A percentile compares a stretch with the other conserved stretches of the same genome.
Conservation (phyloP, 2,329 filamentous ascomycete species). For the Aphanocladium album region DNA sequence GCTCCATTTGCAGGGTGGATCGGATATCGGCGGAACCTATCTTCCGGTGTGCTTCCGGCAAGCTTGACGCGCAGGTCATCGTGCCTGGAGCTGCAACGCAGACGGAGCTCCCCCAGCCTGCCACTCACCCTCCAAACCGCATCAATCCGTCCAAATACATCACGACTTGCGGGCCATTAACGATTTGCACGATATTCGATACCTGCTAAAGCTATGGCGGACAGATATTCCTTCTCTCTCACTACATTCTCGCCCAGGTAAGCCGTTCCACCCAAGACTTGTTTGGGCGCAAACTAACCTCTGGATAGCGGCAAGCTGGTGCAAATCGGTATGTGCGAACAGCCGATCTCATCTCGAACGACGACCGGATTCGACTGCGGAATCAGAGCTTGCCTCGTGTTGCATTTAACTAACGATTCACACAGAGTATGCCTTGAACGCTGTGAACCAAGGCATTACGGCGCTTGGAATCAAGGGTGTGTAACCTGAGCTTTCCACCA, state of each 20-base stretch:
- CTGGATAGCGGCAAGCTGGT: constrained; percentile 85
- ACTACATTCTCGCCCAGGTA: constrained; percentile 99
- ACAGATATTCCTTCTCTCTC: constrained; percentile 98
- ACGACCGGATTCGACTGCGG: too few relatives aligned
- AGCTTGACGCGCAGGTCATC: constrained; percentile 17
- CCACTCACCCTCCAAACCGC: constrained; percentile 15
- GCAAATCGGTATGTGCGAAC: constrained; percentile 66
- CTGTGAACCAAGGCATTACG: constrained; percentile 98
- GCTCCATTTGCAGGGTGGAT: constrained; percentile 5
- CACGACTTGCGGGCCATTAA: background rate
- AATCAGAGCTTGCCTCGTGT: constrained; percentile 10
- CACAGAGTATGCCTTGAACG: constrained; percentile 96
- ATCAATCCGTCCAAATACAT: constrained; percentile 12
- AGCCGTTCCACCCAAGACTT: constrained; percentile 30
- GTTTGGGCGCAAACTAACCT: constrained; percentile 38
- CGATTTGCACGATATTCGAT: background rate
- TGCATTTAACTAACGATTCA: constrained; percentile 18
- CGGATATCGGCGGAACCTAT: constrained; percentile 9
- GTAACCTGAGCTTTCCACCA: constrained; percentile 15
- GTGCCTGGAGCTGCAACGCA: constrained; percentile 14
- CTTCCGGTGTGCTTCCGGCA: constrained; percentile 2
- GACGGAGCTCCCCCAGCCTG: constrained; percentile 10
- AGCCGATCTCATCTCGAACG: background rate
- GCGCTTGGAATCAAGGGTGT: constrained; percentile 96
- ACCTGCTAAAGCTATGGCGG: constrained; percentile 65